A percentile compares a stretch with the other conserved stretches of the same genome.
phyloP scores from a whole-genome alignment of 1,284 basidiomycete genomes.

The Ustilago sp. region DNA sequence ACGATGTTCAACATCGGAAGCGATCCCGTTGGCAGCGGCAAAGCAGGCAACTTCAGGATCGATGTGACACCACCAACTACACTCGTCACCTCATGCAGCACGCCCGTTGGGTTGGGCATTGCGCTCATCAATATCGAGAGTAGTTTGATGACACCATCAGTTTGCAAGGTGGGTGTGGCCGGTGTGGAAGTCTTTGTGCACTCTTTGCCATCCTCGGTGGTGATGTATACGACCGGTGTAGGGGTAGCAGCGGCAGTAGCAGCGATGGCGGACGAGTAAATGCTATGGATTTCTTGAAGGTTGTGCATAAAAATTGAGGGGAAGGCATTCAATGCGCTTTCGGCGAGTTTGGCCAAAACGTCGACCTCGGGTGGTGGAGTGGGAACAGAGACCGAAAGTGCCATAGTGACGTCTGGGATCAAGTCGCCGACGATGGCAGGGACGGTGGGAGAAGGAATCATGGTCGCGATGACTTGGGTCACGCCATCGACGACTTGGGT shows the following conservation, averaged over 20 bases:
- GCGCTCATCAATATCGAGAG: slow-evolving; percentile 25
- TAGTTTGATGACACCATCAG: slow-evolving; percentile 37
- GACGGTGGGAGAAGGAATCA: slow-evolving; percentile 24
- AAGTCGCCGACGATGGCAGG: slow-evolving; percentile 7
- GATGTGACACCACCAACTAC: slow-evolving; percentile 30
- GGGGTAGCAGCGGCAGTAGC: slow-evolving; percentile 17
- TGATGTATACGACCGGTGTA: slow-evolving; percentile 11
- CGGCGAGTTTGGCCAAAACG: slow-evolving; percentile 14
- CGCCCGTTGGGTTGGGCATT: slow-evolving; percentile 22
- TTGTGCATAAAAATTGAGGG: slow-evolving; percentile 32
- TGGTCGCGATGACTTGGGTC: slow-evolving; percentile 37
- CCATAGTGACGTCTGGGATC: slow-evolving; percentile 11
- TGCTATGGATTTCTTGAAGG: slow-evolving; percentile 20
- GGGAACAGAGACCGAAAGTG: slow-evolving; percentile 9
- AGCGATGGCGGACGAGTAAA: slow-evolving; percentile 19
- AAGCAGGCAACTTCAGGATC: slow-evolving; percentile 20
- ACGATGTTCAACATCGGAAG: slow-evolving; percentile 31
- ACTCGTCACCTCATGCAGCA: slow-evolving; percentile 29
- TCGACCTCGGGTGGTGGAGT: slow-evolving; percentile 11
- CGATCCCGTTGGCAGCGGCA: slow-evolving; percentile 26
- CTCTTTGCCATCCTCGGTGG: slow-evolving; percentile 26
- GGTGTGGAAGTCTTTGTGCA: slow-evolving; percentile 29
- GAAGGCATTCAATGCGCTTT: slow-evolving; percentile 26
- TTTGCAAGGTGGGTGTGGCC: slow-evolving; percentile 10
- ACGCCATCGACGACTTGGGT: slow-evolving; percentile 37